A percentile compares a stretch with the other conserved stretches of the same genome.
phyloP scores from a whole-genome alignment of 208 protist genomes.

The Angomonas desouzai region DNA sequence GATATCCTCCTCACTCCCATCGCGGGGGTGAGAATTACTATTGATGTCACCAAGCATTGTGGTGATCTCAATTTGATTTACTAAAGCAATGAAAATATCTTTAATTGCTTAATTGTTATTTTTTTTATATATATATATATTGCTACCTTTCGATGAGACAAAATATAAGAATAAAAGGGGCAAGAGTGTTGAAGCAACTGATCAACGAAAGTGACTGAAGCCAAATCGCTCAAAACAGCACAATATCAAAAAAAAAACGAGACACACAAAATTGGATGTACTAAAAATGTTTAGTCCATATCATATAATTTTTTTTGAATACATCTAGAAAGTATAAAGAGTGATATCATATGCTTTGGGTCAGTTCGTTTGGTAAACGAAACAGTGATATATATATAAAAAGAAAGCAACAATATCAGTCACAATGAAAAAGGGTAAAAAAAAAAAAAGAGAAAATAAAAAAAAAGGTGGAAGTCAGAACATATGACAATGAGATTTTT shows the following conservation, averaged over 20 bases:
- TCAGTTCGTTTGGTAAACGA: neutral
- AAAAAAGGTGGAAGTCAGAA: constrained; percentile 12
- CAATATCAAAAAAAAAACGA: constrained; percentile 14
- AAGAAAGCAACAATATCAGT: constrained; percentile 8
- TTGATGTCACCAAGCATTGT: neutral
- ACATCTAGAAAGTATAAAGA: neutral
- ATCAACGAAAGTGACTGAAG: too few relatives aligned
- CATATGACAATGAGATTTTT: too few relatives aligned
- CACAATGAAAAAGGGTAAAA: constrained; percentile 6
- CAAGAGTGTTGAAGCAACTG: constrained; percentile 1
- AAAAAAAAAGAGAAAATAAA: constrained; percentile 10
- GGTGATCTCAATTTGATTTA: too few relatives aligned
- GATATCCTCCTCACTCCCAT: constrained; percentile 35
- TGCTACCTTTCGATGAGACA: too few relatives aligned
- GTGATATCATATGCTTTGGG: constrained; percentile 6
- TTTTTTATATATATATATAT: too few relatives aligned
- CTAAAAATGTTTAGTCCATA: neutral
- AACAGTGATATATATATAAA: neutral
- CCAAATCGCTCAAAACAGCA: too few relatives aligned
- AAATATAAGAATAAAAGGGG: constrained; percentile 2
- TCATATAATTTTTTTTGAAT: neutral
- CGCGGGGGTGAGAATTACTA: neutral
- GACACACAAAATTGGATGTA: too few relatives aligned
- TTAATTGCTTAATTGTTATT: neutral
- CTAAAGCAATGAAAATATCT: neutral